Conservation (phyloP, 805 yeast species). For the Candida wancherniae region DNA sequence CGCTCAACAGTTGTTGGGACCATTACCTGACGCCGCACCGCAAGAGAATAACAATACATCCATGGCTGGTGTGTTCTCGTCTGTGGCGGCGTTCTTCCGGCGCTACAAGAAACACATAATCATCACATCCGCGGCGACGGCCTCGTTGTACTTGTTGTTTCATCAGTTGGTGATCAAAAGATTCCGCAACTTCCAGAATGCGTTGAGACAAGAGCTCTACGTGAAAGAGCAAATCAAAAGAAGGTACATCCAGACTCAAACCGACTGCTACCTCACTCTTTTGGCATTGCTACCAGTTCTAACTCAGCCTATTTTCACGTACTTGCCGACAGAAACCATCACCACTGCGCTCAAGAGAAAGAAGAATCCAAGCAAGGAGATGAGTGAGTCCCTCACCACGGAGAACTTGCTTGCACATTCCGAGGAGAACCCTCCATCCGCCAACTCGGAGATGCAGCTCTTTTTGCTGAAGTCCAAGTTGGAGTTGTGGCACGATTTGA, state of each 20-base stretch:
- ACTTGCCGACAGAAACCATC: constrained; percentile 66
- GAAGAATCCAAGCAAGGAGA: constrained; percentile 32
- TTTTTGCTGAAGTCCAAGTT: constrained; percentile 29
- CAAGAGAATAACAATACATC: too few relatives aligned
- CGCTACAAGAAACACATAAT: constrained; percentile 36
- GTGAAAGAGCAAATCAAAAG: constrained; percentile 57
- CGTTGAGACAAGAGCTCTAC: constrained; percentile 36
- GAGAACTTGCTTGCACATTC: constrained; percentile 35
- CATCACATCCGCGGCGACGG: constrained; percentile 28
- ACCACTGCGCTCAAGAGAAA: constrained; percentile 65
- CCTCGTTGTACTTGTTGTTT: constrained; percentile 34
- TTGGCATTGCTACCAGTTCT: constrained; percentile 78
- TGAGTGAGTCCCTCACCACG: constrained; percentile 42
- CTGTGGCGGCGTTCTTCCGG: constrained; percentile 36
- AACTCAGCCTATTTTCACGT: constrained; percentile 55
- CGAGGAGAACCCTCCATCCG: constrained; percentile 22
- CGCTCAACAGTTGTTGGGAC: too few relatives aligned
- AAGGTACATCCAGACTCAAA: constrained; percentile 86
- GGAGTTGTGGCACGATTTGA: constrained; percentile 80
- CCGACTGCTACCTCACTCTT: constrained; percentile 81
- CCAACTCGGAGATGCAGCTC: constrained; percentile 12
- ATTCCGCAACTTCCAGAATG: constrained; percentile 36
- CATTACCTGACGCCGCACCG: too few relatives aligned
- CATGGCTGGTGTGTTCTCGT: constrained; percentile 38
- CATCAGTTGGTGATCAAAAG: constrained; percentile 36